These are phyloP conservation scores for Cystofilobasidium macerans DNA, from an alignment of 768 basidiomycete species.

Conservation along the genomic window DNA sequence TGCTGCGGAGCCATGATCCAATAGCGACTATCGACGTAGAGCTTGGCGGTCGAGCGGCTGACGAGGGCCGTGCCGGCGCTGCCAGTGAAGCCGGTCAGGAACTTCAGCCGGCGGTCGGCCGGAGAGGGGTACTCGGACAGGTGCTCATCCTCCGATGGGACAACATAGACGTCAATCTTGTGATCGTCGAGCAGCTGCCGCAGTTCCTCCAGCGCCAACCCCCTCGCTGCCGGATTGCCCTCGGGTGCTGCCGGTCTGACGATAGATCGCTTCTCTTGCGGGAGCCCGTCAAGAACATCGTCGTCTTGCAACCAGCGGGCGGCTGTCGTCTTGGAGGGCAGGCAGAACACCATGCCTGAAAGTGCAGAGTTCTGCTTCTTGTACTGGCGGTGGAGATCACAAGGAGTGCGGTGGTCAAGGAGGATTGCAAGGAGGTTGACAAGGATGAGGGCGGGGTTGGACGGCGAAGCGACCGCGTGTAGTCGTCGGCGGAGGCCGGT, in stretches of 20 bases:
- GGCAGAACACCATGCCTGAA: neutral
- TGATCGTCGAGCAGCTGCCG: constrained; percentile 5
- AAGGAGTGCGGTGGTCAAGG: neutral
- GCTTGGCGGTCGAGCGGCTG: neutral
- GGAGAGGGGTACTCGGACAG: constrained; percentile 18
- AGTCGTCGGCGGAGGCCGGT: no score
- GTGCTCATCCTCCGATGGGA: constrained; percentile 25
- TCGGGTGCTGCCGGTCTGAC: no score
- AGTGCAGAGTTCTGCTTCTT: no score
- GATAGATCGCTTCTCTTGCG: neutral
- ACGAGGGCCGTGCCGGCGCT: constrained; percentile 23
- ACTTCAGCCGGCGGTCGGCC: constrained; percentile 12
- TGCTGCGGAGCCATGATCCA: constrained; percentile 19
- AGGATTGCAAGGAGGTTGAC: neutral
- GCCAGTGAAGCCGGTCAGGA: constrained; percentile 24
- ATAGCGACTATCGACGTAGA: constrained; percentile 24
- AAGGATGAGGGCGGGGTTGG: no score
- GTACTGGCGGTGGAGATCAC: neutral
- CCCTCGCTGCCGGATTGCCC: neutral
- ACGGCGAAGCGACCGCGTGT: no score
- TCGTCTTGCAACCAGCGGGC: neutral
- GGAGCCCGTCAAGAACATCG: no score
- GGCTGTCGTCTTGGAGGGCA: neutral
- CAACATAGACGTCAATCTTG: constrained; percentile 22
- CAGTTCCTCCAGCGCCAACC: neutral